These are phyloP conservation scores for Ceriops decandra DNA, from an alignment of 345 rosid genomes.

Conservation along the genomic window DNA sequence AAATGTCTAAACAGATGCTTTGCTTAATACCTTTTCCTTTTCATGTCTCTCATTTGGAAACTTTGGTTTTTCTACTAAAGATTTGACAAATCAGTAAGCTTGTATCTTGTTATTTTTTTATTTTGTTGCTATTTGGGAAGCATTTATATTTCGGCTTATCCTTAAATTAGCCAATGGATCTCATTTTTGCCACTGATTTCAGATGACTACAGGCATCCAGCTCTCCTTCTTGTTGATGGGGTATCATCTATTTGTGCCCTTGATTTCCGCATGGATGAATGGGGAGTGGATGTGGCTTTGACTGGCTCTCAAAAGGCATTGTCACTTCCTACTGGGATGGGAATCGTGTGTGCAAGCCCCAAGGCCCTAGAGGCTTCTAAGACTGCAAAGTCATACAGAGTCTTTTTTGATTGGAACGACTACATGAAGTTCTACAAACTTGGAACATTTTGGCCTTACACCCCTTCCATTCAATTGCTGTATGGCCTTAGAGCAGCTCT, in stretches of 20 bases:
- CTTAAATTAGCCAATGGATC: not conserved
- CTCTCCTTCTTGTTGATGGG: conserved; percentile 89
- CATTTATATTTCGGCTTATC: no score
- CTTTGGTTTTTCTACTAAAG: no score
- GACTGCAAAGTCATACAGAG: conserved; percentile 75
- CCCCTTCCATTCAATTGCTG: conserved; percentile 90
- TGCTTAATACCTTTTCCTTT: not conserved
- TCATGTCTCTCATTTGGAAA: no score
- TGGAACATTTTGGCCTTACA: conserved; percentile 94
- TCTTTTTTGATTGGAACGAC: conserved; percentile 97
- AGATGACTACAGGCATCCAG: conserved; percentile 95
- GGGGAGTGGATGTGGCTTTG: conserved; percentile 95
- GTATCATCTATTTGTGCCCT: conserved; percentile 97
- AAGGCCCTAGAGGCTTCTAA: conserved; percentile 91
- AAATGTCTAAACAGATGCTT: conserved; percentile 15
- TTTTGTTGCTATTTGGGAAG: not conserved
- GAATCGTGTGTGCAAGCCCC: conserved; percentile 91
- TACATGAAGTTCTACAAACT: conserved; percentile 83
- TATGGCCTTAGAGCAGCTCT: conserved; percentile 92
- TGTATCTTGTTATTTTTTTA: not conserved
- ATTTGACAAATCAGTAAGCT: no score
- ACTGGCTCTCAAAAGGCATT: conserved; percentile 99
- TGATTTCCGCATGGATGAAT: conserved; percentile 98
- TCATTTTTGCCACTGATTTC: conserved; percentile 17
- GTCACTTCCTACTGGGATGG: conserved; percentile 95